Evolutionary conservation across 257 asterid genomes (phyloP), one percentile per base, ranked within the genome.

Genomic region (Rehmannia glutinosa): DNA sequence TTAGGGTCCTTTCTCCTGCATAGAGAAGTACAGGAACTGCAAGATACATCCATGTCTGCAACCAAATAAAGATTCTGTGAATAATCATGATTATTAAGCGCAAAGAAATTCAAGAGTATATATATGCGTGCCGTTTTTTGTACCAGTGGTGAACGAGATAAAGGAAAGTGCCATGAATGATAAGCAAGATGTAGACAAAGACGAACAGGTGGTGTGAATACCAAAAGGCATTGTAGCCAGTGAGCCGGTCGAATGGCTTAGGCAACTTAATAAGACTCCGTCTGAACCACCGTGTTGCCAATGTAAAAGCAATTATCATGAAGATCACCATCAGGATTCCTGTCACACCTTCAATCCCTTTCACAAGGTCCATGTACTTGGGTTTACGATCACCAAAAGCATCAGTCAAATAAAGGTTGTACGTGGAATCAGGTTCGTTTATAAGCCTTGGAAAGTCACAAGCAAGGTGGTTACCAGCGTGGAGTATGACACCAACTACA

Each of bases 191-290:
- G 84, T 92, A 92, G 83, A 92, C 97, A 11, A 90, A 39, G 73
- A 73, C 74, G 7, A 92, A 84, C 54, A 92, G 83, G 80, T 92
- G 98, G 78, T 92, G 98, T 0, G 98, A 89, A 65, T 92, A 92
- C 98, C 98, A 92, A 66, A 92, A 92, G 5, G 98, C 93, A 57
- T 92, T 92, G 84, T 89, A 92, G 51, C 98, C 98, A 1, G 98
- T 92, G 41, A 92, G 95, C 77, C 92, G 86, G 66, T 89, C 91
- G 3, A 92, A 90, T 4, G 98, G 98, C 80, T 81, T 87, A 39
- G 98, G 98, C 60, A 92, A 66, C 81, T 83, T 83, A 75, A 92
- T 73, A n/a, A 86, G 90, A 73, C 97, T 87, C 52, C 97, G 70
- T 65, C 98, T 86, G 72, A 92, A 92, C 92, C 91, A 79, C 38